Evolutionary conservation across 306 rosid species (phyloP).

Genomic region (Benincasa hispida): DNA sequence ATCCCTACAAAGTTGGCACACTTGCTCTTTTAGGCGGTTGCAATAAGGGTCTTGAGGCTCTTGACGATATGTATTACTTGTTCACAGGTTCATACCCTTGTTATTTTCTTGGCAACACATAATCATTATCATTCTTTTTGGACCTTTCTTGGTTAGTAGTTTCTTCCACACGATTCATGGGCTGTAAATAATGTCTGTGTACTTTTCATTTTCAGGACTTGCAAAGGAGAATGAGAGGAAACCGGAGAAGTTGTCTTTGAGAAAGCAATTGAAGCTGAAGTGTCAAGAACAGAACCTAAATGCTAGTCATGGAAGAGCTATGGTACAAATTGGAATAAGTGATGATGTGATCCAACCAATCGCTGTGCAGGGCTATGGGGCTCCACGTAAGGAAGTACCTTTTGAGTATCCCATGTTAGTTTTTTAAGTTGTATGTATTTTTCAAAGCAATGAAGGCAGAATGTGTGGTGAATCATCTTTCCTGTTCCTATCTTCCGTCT

Average conservation of each 20-base stretch:
- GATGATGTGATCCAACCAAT: constrained; percentile 30
- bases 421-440: neutral
- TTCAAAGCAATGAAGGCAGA: neutral
- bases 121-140: neutral
- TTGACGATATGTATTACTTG: constrained; percentile 84
- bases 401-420: neutral
- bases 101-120: constrained; percentile 3
- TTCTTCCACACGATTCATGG: neutral
- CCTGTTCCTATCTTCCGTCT: neutral
- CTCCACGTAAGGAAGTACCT: constrained; percentile 39
- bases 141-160: neutral
- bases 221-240: constrained; percentile 56
- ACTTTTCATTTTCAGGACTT: constrained; percentile 48
- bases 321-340: constrained; percentile 40
- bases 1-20: constrained; percentile 67
- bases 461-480: neutral
- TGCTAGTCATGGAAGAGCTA: constrained; percentile 36
- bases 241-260: constrained; percentile 77
- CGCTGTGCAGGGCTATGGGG: constrained; percentile 29
- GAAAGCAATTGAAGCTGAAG: constrained; percentile 83
- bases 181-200: constrained; percentile 7
- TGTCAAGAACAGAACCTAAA: constrained; percentile 76
- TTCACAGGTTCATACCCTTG: constrained; percentile 52
- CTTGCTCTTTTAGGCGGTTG: constrained; percentile 94
- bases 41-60: constrained; percentile 86